Base-by-base conservation (phyloP, 208 protist species). In the Trypanosoma melophagium region DNA sequence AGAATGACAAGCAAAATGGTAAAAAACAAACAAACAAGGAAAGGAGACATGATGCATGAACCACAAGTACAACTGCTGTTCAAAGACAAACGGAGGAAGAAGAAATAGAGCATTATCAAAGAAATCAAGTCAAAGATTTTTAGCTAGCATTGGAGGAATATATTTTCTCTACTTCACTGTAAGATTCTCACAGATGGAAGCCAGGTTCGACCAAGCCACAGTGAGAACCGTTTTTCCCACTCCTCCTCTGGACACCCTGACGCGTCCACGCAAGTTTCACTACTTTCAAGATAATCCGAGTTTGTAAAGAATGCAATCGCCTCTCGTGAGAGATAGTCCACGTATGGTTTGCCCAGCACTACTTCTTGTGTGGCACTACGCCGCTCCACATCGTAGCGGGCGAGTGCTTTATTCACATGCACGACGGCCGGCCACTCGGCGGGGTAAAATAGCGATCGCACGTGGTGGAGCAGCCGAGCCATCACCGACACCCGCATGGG, bases 401-500 rank as follows among this genome's bases (percentile, higher is more conserved):
- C 62, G 42, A 55, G 38, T 2, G 62, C 51, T 24, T 19, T 65
- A 21, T 60, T 65, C 22, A 69, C 59, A 14, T 31, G 62, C 49
- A 59, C 57, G 22, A 44, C 45, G 7, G 61, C 42, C 0, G 78
- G 58, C 83, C 83, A 92, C 69, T 81, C 78, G 21, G 67, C 40
- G 0, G 86, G 83, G 64, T 72, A 77, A 66, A 93, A 93, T 28
- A 87, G 54, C 3, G 70, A 71, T 19, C 70, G 71, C 40, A 93
- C 61, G 77, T 83, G 73, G 31, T 77, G 79, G 63, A 90, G 69
- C 28, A 89, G 53, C 12, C 55, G 74, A 31, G 71, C 68, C 84
- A 93, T 83, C 53, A 93, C 84, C 2, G 87, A 90, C 21, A 82
- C 71, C 0, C 77, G 79, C 81, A 93, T 87, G 45, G 87, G 87